Evolutionary conservation across 371 early-diverging fungal genomes (phyloP), one percentile per base, ranked within the genome.

Genomic region (Apophysomyces elegans): DNA sequence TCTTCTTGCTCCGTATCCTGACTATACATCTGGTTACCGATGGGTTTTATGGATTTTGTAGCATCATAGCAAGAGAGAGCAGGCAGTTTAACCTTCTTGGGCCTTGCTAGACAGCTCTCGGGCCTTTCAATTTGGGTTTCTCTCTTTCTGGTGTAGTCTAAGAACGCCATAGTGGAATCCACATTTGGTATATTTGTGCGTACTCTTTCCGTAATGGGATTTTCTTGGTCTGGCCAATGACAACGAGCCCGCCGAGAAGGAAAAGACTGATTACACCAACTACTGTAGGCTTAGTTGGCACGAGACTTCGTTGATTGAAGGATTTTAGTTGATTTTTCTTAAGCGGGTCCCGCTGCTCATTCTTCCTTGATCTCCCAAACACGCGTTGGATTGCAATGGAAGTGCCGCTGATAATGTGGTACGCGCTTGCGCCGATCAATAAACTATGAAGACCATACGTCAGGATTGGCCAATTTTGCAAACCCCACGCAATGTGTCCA

Each of bases 141-240:
- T 26, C 32, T 26, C 2, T 26, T 26, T 26, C 32, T 26, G 32
- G 11, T 13, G 41, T 11, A 5, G 8, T 41, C 5, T 41, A 50
- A 11, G 4, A n/a, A 21, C n/a, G 9, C 32, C 44, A 57, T 35
- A 26, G 13, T 44, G 69, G 63, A 35, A 69, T 45, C 50, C 66
- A 36, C 56, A 56, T 61, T 21, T 66, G 54, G 64, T 79, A 77
- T 44, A 82, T 82, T 2, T 62, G 56, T 56, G 69, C 72, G 54
- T 77, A 82, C 58, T 82, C 79, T 56, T 64, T 43, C 21, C 82
- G 72, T 36, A 82, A 61, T 11, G 82, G 82, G 38, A 82, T 82
- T 59, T 79, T 82, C 35, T 68, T 65, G 2, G 76, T 73, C 18
- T 72, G 71, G 5, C 73, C 69, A 57, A 79, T 73, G 6, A 73